Evolutionary conservation across 441 rosid species (phyloP).

Genomic region (Viola pubescens): DNA sequence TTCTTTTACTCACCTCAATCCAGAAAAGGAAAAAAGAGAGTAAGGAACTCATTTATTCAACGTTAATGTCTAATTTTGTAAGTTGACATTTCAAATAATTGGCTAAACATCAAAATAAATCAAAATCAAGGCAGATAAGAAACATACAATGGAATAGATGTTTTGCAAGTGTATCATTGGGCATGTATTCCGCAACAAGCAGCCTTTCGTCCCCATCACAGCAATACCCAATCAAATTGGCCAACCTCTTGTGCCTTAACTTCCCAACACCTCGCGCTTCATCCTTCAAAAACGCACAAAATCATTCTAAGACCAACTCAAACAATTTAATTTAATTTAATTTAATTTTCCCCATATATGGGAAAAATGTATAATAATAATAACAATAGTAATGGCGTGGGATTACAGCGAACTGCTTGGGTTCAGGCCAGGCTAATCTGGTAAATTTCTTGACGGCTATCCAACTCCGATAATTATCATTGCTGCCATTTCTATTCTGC

Average conservation of each 20-base stretch:
- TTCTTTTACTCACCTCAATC: not conserved
- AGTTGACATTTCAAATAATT: not conserved
- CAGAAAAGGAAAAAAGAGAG: not conserved
- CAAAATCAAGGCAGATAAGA: not conserved
- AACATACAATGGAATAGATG: constrained; percentile 82
- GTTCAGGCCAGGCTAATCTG: constrained; percentile 78
- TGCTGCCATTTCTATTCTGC: constrained; percentile 30
- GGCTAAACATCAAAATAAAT: not conserved
- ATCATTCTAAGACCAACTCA: not conserved
- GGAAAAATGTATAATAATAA: too few relatives aligned
- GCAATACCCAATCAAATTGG: constrained; percentile 87
- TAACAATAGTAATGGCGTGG: not conserved
- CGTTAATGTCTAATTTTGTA: not conserved
- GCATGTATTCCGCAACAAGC: constrained; percentile 84
- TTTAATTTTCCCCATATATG: too few relatives aligned
- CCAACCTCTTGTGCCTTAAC: constrained; percentile 62
- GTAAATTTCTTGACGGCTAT: constrained; percentile 69
- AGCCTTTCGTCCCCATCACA: constrained; percentile 90
- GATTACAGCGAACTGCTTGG: constrained; percentile 78
- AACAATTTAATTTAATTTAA: not conserved
- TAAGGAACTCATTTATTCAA: too few relatives aligned
- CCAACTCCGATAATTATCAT: constrained; percentile 35
- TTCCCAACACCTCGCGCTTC: constrained; percentile 78
- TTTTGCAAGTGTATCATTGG: constrained; percentile 74
- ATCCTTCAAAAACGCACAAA: constrained; percentile 28